Conservation (phyloP, 1,284 basidiomycete genomes). For the Fomitopsis betulina region DNA sequence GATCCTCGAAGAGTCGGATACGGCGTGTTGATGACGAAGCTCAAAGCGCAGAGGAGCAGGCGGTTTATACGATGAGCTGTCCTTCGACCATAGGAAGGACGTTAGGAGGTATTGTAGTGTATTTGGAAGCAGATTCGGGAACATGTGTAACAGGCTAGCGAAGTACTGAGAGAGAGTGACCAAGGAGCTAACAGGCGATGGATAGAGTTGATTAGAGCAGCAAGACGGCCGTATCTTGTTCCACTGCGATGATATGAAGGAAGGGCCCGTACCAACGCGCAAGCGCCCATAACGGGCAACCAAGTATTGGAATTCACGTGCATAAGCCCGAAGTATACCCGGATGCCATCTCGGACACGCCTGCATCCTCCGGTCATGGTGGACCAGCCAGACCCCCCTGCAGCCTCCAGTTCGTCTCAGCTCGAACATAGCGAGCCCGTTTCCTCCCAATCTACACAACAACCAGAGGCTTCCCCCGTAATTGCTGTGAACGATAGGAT, state of each 20-base stretch:
- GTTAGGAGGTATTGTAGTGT: slow-evolving; percentile 15
- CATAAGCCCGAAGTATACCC: neutral
- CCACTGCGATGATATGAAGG: neutral
- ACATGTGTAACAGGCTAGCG: slow-evolving; percentile 4
- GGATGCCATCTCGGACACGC: neutral
- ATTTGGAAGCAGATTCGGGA: slow-evolving; percentile 16
- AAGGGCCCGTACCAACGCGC: neutral
- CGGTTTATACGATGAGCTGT: slow-evolving; percentile 9
- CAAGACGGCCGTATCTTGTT: neutral
- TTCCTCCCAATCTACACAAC: neutral
- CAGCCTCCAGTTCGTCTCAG: neutral
- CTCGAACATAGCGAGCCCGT: neutral
- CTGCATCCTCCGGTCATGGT: neutral
- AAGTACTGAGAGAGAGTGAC: neutral
- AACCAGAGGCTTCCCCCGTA: neutral
- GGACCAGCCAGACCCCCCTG: neutral
- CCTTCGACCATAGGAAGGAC: slow-evolving; percentile 12
- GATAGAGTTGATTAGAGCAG: neutral
- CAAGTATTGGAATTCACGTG: neutral
- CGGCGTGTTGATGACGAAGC: slow-evolving; percentile 60
- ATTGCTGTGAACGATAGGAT: slow-evolving; percentile 9
- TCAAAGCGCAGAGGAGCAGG: slow-evolving; percentile 42
- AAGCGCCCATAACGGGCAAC: neutral
- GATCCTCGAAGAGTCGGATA: slow-evolving; percentile 10
- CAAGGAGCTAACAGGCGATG: too few relatives aligned